Conservation (phyloP, 1,139 yeast genomes). For the Yamadazyma sp. region DNA sequence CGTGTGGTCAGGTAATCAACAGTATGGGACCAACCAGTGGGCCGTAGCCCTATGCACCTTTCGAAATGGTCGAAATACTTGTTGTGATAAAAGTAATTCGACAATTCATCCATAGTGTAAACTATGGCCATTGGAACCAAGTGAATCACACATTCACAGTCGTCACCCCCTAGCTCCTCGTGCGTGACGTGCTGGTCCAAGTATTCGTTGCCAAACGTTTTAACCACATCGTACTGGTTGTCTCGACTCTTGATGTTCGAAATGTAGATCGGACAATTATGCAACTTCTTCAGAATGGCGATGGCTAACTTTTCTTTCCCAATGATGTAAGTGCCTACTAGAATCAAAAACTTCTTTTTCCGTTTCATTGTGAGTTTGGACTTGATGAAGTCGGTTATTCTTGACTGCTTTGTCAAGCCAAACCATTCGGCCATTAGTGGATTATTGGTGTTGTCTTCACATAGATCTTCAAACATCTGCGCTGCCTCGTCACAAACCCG, state of each 20-base stretch:
- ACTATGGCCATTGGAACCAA: conserved; percentile 62
- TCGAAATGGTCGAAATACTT: conserved; percentile 48
- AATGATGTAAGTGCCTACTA: conserved; percentile 88
- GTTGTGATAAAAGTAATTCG: conserved; percentile 52
- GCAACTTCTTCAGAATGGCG: conserved; percentile 57
- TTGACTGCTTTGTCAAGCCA: conserved; percentile 37
- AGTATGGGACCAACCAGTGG: conserved; percentile 87
- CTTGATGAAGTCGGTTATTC: conserved; percentile 44
- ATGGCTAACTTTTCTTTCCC: conserved; percentile 89
- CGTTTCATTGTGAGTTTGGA: conserved; percentile 9
- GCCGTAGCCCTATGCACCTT: conserved; percentile 63
- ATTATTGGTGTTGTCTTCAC: conserved; percentile 21
- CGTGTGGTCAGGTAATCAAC: conserved; percentile 14
- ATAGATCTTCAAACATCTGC: conserved; percentile 47
- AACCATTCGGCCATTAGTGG: conserved; percentile 37
- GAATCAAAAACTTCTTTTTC: conserved; percentile 51
- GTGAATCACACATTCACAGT: conserved; percentile 61
- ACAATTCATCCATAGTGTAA: conserved; percentile 34
- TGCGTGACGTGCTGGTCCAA: conserved; percentile 30
- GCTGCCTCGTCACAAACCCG: conserved; percentile 62
- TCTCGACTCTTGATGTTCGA: conserved; percentile 54
- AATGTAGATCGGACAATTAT: conserved; percentile 46
- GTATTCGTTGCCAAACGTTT: conserved; percentile 32
- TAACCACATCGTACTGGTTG: conserved; percentile 44
- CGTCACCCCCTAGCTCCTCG: conserved; percentile 33